Percentiles rank a stretch among this genome's conserved stretches.
Evolutionary conservation across 352 stramenopile genomes (phyloP).

Genomic region (Globisporangium camurandrum): DNA sequence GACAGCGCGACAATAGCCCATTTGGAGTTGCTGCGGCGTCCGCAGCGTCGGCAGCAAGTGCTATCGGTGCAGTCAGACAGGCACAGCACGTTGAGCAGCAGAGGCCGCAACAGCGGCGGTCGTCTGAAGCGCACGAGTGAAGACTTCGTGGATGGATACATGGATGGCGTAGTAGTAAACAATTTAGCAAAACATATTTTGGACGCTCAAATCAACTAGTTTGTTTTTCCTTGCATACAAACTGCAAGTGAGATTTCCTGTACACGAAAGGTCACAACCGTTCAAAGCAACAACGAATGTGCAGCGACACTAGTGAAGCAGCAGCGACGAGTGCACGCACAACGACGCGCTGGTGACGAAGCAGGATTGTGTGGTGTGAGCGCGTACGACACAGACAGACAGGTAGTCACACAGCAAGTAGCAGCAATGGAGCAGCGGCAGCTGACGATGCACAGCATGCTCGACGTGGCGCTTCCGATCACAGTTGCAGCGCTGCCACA

Average conservation of each 20-base stretch:
- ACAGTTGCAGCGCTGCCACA: constrained; percentile 10
- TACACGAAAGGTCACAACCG: not conserved
- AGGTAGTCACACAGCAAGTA: not conserved
- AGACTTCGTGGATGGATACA: no score
- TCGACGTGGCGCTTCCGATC: constrained; percentile 21
- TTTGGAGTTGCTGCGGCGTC: no score
- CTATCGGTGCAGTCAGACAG: no score
- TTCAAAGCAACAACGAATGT: not conserved
- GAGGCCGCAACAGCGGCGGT: no score
- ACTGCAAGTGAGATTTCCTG: not conserved
- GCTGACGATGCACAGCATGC: constrained; percentile 16
- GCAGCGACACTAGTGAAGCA: not conserved
- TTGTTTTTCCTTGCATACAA: not conserved
- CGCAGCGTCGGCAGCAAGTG: no score
- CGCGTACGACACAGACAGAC: not conserved
- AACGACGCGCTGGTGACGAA: not conserved
- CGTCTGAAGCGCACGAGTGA: no score
- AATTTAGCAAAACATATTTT: not conserved
- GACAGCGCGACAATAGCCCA: not conserved
- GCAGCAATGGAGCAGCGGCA: constrained; percentile 9
- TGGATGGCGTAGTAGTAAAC: no score
- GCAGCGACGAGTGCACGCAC: not conserved
- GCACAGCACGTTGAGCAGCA: no score
- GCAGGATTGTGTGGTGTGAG: no score
- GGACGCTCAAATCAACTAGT: not conserved